Conservation (phyloP, 495 filamentous ascomycete species). For the Penicillium lagena region DNA sequence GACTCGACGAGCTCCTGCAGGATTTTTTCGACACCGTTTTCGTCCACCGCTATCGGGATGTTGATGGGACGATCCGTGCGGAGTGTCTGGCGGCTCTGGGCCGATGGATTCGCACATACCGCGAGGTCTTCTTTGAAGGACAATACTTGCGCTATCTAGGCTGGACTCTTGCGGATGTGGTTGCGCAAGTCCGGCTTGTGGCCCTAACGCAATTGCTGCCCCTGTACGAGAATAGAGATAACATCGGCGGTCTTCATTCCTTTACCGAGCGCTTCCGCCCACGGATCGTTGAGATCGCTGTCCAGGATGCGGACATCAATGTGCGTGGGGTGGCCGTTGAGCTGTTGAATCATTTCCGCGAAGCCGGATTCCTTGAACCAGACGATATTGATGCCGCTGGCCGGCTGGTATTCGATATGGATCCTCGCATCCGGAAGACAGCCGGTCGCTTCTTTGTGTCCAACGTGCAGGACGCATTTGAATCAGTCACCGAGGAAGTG, state of each 20-base stretch:
- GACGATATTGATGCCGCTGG: constrained; percentile 83
- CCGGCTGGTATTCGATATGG: constrained; percentile 78
- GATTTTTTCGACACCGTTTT: constrained; percentile 87
- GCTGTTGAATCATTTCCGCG: constrained; percentile 72
- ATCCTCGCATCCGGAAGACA: constrained; percentile 74
- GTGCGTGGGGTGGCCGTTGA: constrained; percentile 75
- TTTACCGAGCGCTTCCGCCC: constrained; percentile 87
- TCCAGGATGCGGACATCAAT: constrained; percentile 66
- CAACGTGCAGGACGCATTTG: constrained; percentile 74
- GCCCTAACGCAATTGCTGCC: constrained; percentile 73
- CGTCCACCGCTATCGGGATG: constrained; percentile 89
- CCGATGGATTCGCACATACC: constrained; percentile 76
- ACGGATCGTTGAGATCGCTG: constrained; percentile 90
- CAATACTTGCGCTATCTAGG: constrained; percentile 87
- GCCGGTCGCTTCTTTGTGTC: constrained; percentile 85
- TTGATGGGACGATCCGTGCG: constrained; percentile 78
- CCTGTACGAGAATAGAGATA: constrained; percentile 68
- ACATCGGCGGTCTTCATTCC: constrained; percentile 67
- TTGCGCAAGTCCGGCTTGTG: constrained; percentile 61
- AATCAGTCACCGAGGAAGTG: constrained; percentile 74
- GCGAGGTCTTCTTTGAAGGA: constrained; percentile 81
- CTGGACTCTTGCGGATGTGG: constrained; percentile 83
- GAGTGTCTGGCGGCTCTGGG: constrained; percentile 82
- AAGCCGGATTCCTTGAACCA: constrained; percentile 81
- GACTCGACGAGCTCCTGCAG: constrained; percentile 60